Base-by-base conservation (phyloP, 139 green algal species). In the Haematococcus sp. region DNA sequence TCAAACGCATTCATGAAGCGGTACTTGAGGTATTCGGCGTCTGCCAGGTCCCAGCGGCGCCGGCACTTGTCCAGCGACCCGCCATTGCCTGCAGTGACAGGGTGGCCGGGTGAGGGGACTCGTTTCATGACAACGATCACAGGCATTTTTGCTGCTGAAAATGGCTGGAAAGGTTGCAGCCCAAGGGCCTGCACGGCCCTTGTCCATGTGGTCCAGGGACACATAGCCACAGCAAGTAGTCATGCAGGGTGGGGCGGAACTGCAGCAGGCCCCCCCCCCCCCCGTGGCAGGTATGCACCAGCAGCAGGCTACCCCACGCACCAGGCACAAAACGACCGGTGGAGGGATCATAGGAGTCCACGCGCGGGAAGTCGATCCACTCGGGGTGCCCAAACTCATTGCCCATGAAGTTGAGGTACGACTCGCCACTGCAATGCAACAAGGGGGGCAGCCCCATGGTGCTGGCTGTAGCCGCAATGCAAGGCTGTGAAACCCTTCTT, bases 321-420 rank as follows among this genome's bases (percentile, higher is more conserved):
- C 85, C 86, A 68, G 87, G 86, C 16, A 96, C 83, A 70, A 96
- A 88, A 3, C 77, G 74, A 34, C 91, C 91, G 17, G 92, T 97
- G 73, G 88, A 94, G 44, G 91, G 85, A 84, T 96, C 90, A 69
- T 89, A 88, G 43, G 83, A 87, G 84, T 94, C 86, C 71, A 91
- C 91, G 15, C 94, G 84, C 0, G 94, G 93, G 83, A 98, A 98
- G 86, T 98, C 94, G 73, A 98, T 98, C 95, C 95, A 98, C 82
- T 98, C 95, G 52, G 92, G 89, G 84, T 95, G 88, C 7, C 40
- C 40, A 11, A 49, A 49, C 40, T 97, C 92, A 74, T 97, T 97
- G 78, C 91, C 93, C 93, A 98, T 98, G 89, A 98, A 98, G 84
- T 94, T 98, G 54, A 98, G 88, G 83, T 98, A 98, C n/a, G 75